phyloP scores from a whole-genome alignment of 805 yeast species.

The Teunomyces tritomae region DNA sequence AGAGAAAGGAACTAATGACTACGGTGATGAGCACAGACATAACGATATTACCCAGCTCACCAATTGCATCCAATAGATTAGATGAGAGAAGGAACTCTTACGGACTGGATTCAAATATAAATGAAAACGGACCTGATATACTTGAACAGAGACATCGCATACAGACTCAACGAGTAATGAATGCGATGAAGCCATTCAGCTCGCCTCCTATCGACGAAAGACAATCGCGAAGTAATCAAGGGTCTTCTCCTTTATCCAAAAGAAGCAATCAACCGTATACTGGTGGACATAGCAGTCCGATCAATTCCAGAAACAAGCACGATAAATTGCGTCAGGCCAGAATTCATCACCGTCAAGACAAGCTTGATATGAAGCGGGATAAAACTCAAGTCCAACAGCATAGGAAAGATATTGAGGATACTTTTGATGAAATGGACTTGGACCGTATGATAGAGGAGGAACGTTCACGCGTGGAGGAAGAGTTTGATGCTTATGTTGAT shows the following conservation, averaged over 20 bases:
- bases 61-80: background rate
- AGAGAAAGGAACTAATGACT: no score
- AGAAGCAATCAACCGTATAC: background rate
- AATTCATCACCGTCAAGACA: slow-evolving; percentile 22
- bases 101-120: background rate
- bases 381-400: slow-evolving; percentile 4
- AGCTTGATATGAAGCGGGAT: slow-evolving; percentile 7
- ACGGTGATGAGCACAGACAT: background rate
- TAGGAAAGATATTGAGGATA: slow-evolving; percentile 8
- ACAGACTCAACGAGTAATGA: slow-evolving; percentile 17
- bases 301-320: slow-evolving; percentile 21
- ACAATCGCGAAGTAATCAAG: no score
- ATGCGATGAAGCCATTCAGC: slow-evolving; percentile 13
- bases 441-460: slow-evolving; percentile 25
- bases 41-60: background rate
- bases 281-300: slow-evolving; percentile 7
- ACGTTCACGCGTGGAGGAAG: slow-evolving; percentile 7
- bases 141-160: slow-evolving; percentile 7
- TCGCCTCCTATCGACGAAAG: background rate
- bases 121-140: background rate
- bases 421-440: slow-evolving; percentile 15
- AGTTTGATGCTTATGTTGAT: slow-evolving; percentile 11
- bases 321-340: slow-evolving; percentile 22
- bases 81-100: background rate
- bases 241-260: slow-evolving; percentile 2